Percentiles rank a stretch among this genome's conserved stretches.
Conservation (phyloP, 78 protist species). For the Dictyostelium firmibasis region DNA sequence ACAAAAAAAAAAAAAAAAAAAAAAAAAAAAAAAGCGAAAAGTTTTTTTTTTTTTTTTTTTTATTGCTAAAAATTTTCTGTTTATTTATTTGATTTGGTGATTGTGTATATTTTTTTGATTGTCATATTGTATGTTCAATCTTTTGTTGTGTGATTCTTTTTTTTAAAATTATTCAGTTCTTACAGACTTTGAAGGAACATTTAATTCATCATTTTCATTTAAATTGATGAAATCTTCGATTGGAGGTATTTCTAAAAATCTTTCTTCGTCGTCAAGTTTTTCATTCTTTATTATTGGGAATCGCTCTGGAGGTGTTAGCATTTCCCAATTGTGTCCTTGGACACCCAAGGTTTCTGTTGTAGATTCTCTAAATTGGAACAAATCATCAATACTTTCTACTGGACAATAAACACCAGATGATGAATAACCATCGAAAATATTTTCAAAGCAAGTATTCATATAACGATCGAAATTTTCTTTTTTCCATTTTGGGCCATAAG, state of each 20-base stretch:
- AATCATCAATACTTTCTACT: neutral
- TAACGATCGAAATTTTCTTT: neutral
- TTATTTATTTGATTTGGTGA: no score
- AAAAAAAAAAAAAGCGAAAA: no score
- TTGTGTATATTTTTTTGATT: no score
- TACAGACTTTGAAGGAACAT: neutral
- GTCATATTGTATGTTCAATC: no score
- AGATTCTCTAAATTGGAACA: neutral
- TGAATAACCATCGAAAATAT: neutral
- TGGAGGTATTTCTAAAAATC: neutral
- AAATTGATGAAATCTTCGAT: neutral
- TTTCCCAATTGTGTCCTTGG: neutral
- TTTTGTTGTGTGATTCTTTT: no score
- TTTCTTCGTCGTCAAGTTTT: neutral
- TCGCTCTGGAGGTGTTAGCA: neutral
- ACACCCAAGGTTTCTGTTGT: neutral
- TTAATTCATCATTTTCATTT: neutral
- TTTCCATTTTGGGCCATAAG: neutral
- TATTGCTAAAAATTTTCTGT: no score
- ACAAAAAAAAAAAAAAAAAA: no score
- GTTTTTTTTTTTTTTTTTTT: no score
- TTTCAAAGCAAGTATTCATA: neutral
- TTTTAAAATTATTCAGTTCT: neutral
- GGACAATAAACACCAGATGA: neutral
- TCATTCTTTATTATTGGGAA: neutral